phyloP scores from a whole-genome alignment of 306 rosid species.

The Ziziphus jujuba region DNA sequence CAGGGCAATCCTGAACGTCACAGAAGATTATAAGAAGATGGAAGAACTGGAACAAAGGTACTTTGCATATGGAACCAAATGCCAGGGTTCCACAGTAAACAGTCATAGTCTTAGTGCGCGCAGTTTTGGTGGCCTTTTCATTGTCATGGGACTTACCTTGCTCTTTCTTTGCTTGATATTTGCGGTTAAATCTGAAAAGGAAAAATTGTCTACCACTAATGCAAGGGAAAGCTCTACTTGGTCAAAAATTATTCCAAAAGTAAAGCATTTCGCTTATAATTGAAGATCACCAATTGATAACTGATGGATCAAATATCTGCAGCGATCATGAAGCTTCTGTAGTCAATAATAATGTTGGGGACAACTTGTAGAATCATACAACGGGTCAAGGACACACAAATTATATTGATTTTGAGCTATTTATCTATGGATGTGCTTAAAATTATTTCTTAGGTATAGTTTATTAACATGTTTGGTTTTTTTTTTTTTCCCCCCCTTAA shows the following conservation, averaged over 20 bases:
- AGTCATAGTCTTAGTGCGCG: conserved; percentile 26
- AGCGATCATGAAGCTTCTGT: too few species aligned
- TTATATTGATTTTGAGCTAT: too few species aligned
- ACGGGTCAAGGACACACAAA: too few species aligned
- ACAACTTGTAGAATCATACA: too few species aligned
- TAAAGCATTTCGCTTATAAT: too few species aligned
- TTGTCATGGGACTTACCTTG: conserved; percentile 33
- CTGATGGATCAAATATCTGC: too few species aligned
- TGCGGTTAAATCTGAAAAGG: conserved; percentile 8
- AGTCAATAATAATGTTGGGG: too few species aligned
- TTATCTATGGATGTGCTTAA: too few species aligned
- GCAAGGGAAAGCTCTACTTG: neutral
- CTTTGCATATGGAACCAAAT: conserved; percentile 7
- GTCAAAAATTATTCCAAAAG: neutral
- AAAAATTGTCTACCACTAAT: conserved; percentile 10
- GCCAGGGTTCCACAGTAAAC: conserved; percentile 9
- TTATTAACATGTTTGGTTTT: too few species aligned
- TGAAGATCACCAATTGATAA: too few species aligned
- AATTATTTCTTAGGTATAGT: too few species aligned
- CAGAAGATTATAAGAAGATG: conserved; percentile 27
- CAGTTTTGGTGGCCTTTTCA: conserved; percentile 51
- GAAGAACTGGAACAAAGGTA: conserved; percentile 18
- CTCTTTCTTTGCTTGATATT: conserved; percentile 7
- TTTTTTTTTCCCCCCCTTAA: too few species aligned
- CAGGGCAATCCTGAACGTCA: conserved; percentile 47